A percentile compares a stretch with the other conserved stretches of the same genome.
These are phyloP conservation scores for Hyaloscypha bicolor DNA, from an alignment of 495 filamentous ascomycete species.

Conservation along the genomic window DNA sequence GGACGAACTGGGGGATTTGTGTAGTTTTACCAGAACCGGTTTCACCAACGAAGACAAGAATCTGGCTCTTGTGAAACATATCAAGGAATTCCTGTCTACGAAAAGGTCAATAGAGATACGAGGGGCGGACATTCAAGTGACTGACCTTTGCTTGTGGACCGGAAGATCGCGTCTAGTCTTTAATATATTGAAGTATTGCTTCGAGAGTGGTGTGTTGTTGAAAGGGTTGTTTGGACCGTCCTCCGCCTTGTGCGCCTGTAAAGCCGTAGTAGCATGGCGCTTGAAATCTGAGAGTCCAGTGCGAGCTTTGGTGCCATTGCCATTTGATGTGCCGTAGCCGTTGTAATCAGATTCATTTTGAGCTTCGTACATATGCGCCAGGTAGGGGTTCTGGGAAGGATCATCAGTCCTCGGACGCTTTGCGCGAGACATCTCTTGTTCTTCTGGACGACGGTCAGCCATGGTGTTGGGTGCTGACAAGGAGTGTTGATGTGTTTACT, in stretches of 20 bases:
- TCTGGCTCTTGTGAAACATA: slow-evolving; percentile 89
- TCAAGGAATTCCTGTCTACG: slow-evolving; percentile 86
- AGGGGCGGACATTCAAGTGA: slow-evolving; percentile 15
- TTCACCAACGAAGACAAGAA: slow-evolving; percentile 98
- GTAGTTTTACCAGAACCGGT: slow-evolving; percentile 99
- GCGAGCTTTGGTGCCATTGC: slow-evolving; percentile 42
- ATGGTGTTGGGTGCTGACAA: slow-evolving; percentile 30
- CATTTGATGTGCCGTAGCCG: slow-evolving; percentile 39
- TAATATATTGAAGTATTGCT: slow-evolving; percentile 86
- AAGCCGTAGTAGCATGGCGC: slow-evolving; percentile 80
- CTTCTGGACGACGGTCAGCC: slow-evolving; percentile 44
- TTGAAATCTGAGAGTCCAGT: slow-evolving; percentile 65
- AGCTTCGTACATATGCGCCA: slow-evolving; percentile 81
- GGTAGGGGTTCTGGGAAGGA: slow-evolving; percentile 70
- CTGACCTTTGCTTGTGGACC: slow-evolving; percentile 82
- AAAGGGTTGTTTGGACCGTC: slow-evolving; percentile 85
- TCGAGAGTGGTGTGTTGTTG: slow-evolving; percentile 72
- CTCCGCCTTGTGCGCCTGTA: slow-evolving; percentile 72
- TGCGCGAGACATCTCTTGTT: slow-evolving; percentile 38
- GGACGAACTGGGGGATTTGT: slow-evolving; percentile 96
- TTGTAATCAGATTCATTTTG: slow-evolving; percentile 31
- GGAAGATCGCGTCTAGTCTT: slow-evolving; percentile 82
- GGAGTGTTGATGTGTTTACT: slow-evolving; percentile 26
- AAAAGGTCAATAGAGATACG: slow-evolving; percentile 7
- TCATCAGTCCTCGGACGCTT: slow-evolving; percentile 50